These are phyloP conservation scores for Penicillium tannophilum DNA, from an alignment of 495 filamentous ascomycete genomes.

Conservation along the genomic window DNA sequence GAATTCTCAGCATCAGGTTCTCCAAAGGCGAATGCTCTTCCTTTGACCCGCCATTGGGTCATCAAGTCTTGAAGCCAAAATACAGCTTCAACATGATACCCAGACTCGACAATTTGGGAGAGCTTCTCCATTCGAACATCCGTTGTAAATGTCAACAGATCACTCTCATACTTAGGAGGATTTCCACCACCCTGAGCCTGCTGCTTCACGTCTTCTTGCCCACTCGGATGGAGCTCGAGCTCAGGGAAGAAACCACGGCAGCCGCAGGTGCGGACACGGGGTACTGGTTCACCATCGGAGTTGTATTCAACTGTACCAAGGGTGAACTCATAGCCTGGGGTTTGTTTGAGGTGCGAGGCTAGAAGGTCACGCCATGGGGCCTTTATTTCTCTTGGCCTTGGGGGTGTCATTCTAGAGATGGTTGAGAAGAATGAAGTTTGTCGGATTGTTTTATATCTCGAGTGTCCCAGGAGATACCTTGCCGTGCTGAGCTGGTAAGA, in stretches of 20 bases:
- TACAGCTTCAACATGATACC: constrained; percentile 73
- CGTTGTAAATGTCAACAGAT: constrained; percentile 81
- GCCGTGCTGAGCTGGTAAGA: background rate
- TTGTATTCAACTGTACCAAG: constrained; percentile 64
- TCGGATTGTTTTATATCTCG: background rate
- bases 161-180: constrained; percentile 66
- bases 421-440: background rate
- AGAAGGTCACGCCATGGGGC: constrained; percentile 69
- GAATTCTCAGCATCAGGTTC: constrained; percentile 51
- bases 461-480: background rate
- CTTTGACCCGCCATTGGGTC: constrained; percentile 85
- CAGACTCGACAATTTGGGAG: constrained; percentile 57
- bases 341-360: constrained; percentile 61
- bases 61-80: constrained; percentile 75
- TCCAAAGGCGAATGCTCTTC: constrained; percentile 72
- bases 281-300: constrained; percentile 42
- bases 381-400: constrained; percentile 25
- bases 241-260: constrained; percentile 82
- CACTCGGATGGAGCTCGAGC: constrained; percentile 48
- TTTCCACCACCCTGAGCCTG: constrained; percentile 57
- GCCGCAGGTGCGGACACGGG: constrained; percentile 66
- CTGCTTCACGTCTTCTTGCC: constrained; percentile 67
- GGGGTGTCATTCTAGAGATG: constrained; percentile 12
- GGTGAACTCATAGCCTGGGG: constrained; percentile 67
- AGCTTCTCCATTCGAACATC: constrained; percentile 86